Conservation (phyloP, 106 monocot genomes). For the Dendrobium catenatum region DNA sequence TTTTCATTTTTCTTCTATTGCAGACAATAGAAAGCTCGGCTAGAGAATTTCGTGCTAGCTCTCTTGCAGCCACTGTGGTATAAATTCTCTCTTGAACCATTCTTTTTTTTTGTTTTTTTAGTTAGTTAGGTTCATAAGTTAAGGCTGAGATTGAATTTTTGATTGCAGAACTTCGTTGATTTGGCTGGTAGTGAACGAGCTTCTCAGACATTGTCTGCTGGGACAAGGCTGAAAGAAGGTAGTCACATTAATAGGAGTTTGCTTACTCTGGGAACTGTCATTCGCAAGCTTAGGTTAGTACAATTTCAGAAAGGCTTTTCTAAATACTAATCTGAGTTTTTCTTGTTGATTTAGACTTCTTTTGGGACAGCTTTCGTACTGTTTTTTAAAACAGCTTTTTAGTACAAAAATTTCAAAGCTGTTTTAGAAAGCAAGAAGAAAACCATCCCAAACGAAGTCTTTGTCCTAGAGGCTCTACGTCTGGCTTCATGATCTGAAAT, state of each 20-base stretch:
- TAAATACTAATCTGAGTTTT: background rate
- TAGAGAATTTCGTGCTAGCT: conserved; percentile 27
- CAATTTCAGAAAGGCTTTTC: background rate
- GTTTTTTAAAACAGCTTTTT: too few relatives aligned
- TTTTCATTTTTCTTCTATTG: conserved; percentile 4
- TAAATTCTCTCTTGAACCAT: conserved; percentile 2
- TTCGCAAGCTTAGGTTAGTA: conserved; percentile 65
- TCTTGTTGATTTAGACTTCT: background rate
- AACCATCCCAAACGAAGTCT: too few relatives aligned
- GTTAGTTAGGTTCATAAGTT: background rate
- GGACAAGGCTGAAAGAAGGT: conserved; percentile 70
- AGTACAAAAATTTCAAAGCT: too few relatives aligned
- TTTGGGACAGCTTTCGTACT: too few relatives aligned
- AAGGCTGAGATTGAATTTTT: conserved; percentile 5
- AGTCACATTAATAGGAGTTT: conserved; percentile 73
- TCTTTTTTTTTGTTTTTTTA: background rate
- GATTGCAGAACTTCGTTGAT: conserved; percentile 67
- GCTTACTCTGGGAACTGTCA: conserved; percentile 65
- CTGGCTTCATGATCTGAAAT: background rate
- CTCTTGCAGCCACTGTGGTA: conserved; percentile 64
- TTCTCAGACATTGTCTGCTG: conserved; percentile 54
- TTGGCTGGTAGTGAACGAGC: conserved; percentile 75
- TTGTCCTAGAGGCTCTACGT: too few relatives aligned
- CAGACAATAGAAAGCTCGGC: conserved; percentile 62
- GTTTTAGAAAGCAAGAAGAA: too few relatives aligned